These are phyloP conservation scores for Colletotrichum noveboracense DNA, from an alignment of 2,329 filamentous ascomycete genomes.

Conservation along the genomic window DNA sequence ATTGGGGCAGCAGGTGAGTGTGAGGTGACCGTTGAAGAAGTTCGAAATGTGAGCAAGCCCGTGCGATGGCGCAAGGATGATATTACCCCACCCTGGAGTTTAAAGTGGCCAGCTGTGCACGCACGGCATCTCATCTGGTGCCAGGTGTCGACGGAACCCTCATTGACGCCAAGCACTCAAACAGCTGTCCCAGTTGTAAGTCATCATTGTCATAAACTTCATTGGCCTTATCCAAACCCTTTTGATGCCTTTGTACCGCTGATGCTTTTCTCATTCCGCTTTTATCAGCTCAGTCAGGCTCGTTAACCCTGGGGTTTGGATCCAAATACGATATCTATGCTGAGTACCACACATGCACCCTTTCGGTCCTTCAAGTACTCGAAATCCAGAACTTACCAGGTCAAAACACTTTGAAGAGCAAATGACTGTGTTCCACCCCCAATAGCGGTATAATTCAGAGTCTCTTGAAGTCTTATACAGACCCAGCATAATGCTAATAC, in stretches of 20 bases:
- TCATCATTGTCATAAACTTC: not conserved
- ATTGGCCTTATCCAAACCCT: not conserved
- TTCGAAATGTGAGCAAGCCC: not conserved
- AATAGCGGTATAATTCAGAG: fast-evolving
- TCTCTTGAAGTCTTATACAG: not conserved
- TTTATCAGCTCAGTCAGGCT: not conserved
- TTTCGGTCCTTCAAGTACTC: not conserved
- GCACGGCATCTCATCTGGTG: fast-evolving
- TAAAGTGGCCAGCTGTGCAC: not conserved
- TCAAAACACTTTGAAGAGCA: not conserved
- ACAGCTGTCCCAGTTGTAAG: not conserved
- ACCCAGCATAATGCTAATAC: not conserved
- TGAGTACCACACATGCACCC: no score
- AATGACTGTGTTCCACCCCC: not conserved
- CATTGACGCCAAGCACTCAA: no score
- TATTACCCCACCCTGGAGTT: not conserved
- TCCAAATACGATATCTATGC: no score
- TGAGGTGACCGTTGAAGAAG: not conserved
- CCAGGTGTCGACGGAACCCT: no score
- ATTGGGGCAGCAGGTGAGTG: not conserved
- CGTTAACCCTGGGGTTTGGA: not conserved
- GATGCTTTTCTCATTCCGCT: fast-evolving
- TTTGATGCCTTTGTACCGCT: not conserved
- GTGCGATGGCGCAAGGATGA: not conserved
- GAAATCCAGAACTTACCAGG: fast-evolving